Conservation (phyloP, 768 basidiomycete species). For the Paxillus rubicundulus region DNA sequence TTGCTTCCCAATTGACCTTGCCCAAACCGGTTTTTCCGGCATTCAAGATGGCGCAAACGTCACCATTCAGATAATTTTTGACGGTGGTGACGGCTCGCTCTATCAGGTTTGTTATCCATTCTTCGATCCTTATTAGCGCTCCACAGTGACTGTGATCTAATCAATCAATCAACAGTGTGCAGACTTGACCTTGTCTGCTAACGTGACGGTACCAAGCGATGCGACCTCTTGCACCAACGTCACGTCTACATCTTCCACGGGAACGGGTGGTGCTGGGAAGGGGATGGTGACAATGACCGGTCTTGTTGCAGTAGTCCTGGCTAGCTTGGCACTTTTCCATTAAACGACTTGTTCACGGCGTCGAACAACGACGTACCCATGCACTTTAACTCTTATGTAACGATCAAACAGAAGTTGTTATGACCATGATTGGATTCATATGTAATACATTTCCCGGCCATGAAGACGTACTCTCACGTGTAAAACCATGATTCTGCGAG, state of each 20-base stretch:
- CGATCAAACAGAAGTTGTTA: background rate
- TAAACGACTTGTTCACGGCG: constrained; percentile 5
- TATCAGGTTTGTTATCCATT: constrained; percentile 51
- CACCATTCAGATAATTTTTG: constrained; percentile 65
- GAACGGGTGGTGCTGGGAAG: constrained; percentile 17
- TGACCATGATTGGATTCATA: background rate
- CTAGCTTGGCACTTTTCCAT: constrained; percentile 7
- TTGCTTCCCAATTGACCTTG: constrained; percentile 69
- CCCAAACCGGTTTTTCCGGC: constrained; percentile 44
- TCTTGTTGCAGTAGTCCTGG: constrained; percentile 9
- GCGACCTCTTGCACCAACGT: constrained; percentile 35
- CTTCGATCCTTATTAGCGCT: background rate
- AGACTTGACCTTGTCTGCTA: constrained; percentile 67
- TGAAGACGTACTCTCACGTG: background rate
- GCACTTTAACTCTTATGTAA: background rate
- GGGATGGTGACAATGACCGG: constrained; percentile 8
- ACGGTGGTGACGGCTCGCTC: constrained; percentile 70
- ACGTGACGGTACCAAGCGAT: constrained; percentile 46
- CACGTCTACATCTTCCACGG: no score
- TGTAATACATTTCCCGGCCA: background rate
- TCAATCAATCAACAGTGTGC: constrained; percentile 53
- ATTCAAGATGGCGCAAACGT: constrained; percentile 65
- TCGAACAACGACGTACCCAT: background rate
- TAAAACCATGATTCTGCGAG: background rate
- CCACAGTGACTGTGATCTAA: background rate